These are phyloP conservation scores for Helotiales sp. DNA, from an alignment of 2,329 filamentous ascomycete species.

Conservation along the genomic window DNA sequence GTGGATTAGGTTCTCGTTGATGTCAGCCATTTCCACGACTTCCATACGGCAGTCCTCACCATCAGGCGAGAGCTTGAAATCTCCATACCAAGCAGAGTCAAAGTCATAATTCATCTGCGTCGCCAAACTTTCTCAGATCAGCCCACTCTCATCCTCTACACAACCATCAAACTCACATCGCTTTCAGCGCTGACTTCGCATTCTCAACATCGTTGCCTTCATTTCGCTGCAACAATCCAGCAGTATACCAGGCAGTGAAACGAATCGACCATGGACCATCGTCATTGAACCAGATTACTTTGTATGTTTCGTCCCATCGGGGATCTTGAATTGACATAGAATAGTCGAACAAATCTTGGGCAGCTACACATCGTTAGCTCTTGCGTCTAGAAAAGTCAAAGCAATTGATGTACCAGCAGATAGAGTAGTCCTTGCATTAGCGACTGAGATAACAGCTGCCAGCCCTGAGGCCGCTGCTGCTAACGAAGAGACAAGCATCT, in stretches of 20 bases:
- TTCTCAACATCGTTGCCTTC: constrained; percentile 47
- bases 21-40: background rate
- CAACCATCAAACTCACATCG: constrained; percentile 43
- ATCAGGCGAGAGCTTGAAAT: constrained; percentile 43
- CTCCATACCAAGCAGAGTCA: constrained; percentile 43
- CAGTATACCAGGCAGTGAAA: constrained; percentile 57
- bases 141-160: too few species aligned
- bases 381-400: background rate
- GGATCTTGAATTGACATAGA: constrained; percentile 42
- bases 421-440: background rate
- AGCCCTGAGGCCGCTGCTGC: background rate
- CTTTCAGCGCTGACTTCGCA: constrained; percentile 53
- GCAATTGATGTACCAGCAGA: background rate
- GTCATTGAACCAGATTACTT: constrained; percentile 43
- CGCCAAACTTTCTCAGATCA: constrained; percentile 36
- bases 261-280: constrained; percentile 44
- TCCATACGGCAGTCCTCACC: constrained; percentile 1
- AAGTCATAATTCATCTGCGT: constrained; percentile 40
- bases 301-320: constrained; percentile 43
- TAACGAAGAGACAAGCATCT: background rate
- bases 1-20: constrained; percentile 36
- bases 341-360: constrained; percentile 41
- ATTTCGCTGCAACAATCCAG: constrained; percentile 57
- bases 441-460: background rate
- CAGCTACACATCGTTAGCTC: constrained; percentile 14